Conservation (phyloP, 495 filamentous ascomycete genomes). For the Podospora appendiculata region DNA sequence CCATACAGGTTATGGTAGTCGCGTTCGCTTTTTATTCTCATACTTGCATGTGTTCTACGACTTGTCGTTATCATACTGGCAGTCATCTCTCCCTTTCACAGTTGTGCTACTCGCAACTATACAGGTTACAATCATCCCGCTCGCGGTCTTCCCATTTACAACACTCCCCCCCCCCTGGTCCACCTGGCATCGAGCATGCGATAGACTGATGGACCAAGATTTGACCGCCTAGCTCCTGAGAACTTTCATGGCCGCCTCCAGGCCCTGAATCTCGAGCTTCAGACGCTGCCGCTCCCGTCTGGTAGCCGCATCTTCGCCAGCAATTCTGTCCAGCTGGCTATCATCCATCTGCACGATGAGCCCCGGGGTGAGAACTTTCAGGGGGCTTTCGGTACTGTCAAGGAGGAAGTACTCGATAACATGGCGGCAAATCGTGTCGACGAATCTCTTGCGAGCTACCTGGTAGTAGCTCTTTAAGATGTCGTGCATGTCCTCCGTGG, state of each 20-base stretch:
- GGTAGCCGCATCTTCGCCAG: constrained; percentile 21
- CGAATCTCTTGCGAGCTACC: constrained; percentile 47
- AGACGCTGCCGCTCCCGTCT: constrained; percentile 16
- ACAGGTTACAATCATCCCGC: too few relatives aligned
- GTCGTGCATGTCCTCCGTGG: constrained; percentile 48
- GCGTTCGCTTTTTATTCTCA: too few relatives aligned
- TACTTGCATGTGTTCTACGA: too few relatives aligned
- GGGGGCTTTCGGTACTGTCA: constrained; percentile 16
- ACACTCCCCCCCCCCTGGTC: too few relatives aligned
- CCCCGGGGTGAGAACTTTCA: constrained; percentile 19
- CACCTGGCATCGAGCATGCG: too few relatives aligned
- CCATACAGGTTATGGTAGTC: too few relatives aligned
- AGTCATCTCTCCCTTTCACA: too few relatives aligned
- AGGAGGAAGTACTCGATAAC: constrained; percentile 28
- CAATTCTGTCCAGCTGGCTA: constrained; percentile 30
- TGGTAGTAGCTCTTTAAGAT: constrained; percentile 54
- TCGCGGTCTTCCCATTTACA: too few relatives aligned
- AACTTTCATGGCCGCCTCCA: constrained; percentile 18
- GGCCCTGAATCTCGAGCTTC: constrained; percentile 13
- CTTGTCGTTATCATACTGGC: too few relatives aligned
- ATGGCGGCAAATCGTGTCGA: constrained; percentile 43
- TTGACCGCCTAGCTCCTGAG: constrained; percentile 1
- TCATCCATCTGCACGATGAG: constrained; percentile 18
- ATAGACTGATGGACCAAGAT: too few relatives aligned
- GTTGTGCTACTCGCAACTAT: too few relatives aligned